Evolutionary conservation across 805 yeast genomes (phyloP).

Genomic region (Candida loeiensis): DNA sequence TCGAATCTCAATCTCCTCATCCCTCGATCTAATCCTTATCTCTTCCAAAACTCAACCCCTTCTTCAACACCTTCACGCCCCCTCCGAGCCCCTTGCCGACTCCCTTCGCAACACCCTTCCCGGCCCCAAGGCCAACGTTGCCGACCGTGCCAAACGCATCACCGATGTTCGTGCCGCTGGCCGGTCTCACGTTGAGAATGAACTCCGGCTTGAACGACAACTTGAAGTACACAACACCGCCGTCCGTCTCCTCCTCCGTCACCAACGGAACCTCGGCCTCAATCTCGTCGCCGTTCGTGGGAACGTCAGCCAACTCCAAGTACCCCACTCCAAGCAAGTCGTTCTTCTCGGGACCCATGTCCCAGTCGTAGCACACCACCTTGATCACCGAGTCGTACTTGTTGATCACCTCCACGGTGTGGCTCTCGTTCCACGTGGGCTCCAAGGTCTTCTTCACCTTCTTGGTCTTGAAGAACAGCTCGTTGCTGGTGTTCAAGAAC

Average conservation of each 20-base stretch:
- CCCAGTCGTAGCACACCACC: slow-evolving; percentile 82
- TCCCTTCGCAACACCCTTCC: slow-evolving; percentile 25
- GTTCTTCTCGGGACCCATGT: slow-evolving; percentile 81
- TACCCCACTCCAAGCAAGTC: slow-evolving; percentile 71
- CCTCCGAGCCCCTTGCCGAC: slow-evolving; percentile 37
- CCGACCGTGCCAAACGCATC: slow-evolving; percentile 46
- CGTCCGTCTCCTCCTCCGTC: slow-evolving; percentile 48
- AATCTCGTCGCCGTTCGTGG: slow-evolving; percentile 41
- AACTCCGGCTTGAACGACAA: slow-evolving; percentile 70
- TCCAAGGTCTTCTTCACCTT: slow-evolving; percentile 80
- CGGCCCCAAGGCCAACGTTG: slow-evolving; percentile 17
- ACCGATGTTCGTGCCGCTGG: slow-evolving; percentile 31
- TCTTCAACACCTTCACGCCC: slow-evolving; percentile 30
- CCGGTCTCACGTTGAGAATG: slow-evolving; percentile 45
- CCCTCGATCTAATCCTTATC: no score
- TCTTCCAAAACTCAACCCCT: slow-evolving; percentile 34
- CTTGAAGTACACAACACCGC: slow-evolving; percentile 62
- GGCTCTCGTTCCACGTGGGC: slow-evolving; percentile 84
- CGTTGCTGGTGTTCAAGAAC: slow-evolving; percentile 59
- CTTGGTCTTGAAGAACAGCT: slow-evolving; percentile 66
- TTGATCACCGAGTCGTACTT: slow-evolving; percentile 57
- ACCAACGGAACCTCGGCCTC: slow-evolving; percentile 45
- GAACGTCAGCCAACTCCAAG: slow-evolving; percentile 54
- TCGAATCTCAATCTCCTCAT: neutral
- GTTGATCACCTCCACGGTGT: slow-evolving; percentile 53